phyloP scores from a whole-genome alignment of 805 yeast species.

The Myxozyma lipomycoides region DNA sequence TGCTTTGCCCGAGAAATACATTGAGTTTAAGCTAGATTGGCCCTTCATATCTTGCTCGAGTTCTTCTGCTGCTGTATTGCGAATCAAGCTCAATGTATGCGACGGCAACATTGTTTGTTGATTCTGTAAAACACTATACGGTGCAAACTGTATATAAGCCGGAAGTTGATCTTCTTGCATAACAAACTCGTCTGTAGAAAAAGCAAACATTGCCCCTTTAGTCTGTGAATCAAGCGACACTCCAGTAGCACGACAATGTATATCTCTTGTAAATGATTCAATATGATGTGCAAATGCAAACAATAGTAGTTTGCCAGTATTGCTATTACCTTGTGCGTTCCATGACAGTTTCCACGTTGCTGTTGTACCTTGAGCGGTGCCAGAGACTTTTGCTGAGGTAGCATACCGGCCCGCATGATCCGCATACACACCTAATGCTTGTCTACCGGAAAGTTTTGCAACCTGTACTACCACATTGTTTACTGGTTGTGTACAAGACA shows the following conservation, averaged over 20 bases:
- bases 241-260: slow-evolving; percentile 35
- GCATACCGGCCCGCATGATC: slow-evolving; percentile 61
- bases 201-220: slow-evolving; percentile 42
- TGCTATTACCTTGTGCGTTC: slow-evolving; percentile 18
- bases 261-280: slow-evolving; percentile 39
- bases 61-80: slow-evolving; percentile 51
- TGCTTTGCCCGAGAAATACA: slow-evolving; percentile 86
- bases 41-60: slow-evolving; percentile 51
- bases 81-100: slow-evolving; percentile 43
- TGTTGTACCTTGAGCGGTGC: slow-evolving; percentile 31
- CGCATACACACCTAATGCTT: slow-evolving; percentile 44
- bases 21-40: slow-evolving; percentile 69
- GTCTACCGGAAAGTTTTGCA: slow-evolving; percentile 46
- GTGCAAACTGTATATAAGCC: slow-evolving; percentile 48
- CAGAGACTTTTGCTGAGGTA: slow-evolving; percentile 45
- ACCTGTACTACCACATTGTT: slow-evolving; percentile 57
- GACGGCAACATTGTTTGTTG: slow-evolving; percentile 39
- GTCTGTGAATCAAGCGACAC: slow-evolving; percentile 47
- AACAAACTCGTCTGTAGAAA: slow-evolving; percentile 34
- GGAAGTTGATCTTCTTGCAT: slow-evolving; percentile 41
- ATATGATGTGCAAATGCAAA: slow-evolving; percentile 70
- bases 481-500: slow-evolving; percentile 44
- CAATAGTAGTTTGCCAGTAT: slow-evolving; percentile 45
- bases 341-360: slow-evolving; percentile 19
- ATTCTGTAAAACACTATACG: slow-evolving; percentile 55